These are phyloP conservation scores for Trichoderma semiorbis DNA, from an alignment of 2,329 filamentous ascomycete genomes.

Conservation along the genomic window DNA sequence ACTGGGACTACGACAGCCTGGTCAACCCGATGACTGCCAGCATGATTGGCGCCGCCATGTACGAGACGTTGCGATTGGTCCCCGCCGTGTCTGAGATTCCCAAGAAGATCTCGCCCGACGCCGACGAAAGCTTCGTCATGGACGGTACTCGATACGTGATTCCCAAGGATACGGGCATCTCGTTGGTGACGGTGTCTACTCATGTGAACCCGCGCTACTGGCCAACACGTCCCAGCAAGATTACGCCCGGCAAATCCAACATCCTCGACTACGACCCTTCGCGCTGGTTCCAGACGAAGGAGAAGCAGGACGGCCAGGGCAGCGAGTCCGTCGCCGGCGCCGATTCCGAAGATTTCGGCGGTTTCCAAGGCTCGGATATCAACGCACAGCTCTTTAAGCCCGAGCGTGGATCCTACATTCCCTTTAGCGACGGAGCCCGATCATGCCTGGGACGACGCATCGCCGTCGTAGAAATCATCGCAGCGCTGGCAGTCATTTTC, in stretches of 20 bases:
- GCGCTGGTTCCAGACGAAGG: conserved; percentile 58
- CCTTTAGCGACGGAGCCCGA: conserved; percentile 57
- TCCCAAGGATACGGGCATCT: conserved; percentile 54
- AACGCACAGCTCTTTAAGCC: conserved; percentile 60
- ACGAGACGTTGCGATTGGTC: conserved; percentile 71
- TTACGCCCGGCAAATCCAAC: conserved; percentile 48
- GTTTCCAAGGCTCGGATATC: conserved; percentile 58
- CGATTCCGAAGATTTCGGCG: conserved; percentile 54
- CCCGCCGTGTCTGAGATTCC: conserved; percentile 70
- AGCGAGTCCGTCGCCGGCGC: conserved; percentile 30
- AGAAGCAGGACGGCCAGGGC: conserved; percentile 28
- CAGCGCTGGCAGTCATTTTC: conserved; percentile 53
- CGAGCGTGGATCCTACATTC: conserved; percentile 52
- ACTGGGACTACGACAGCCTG: conserved; percentile 69
- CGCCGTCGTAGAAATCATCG: conserved; percentile 57
- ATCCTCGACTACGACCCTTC: conserved; percentile 67
- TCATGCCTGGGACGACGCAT: conserved; percentile 57
- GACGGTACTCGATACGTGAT: conserved; percentile 56
- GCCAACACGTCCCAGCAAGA: conserved; percentile 52
- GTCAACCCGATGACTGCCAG: conserved; percentile 64
- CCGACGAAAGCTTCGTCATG: conserved; percentile 56
- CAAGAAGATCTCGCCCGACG: conserved; percentile 57
- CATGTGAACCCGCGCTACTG: conserved; percentile 72
- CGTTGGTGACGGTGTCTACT: conserved; percentile 51
- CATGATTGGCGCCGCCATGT: conserved; percentile 71